phyloP scores from a whole-genome alignment of 306 rosid species.

The peach (Prunus persica) region Prunus_persica_NCBIv2 NC_034015.1:16565501-16566000 shows the following conservation, averaged over 20 bases:
- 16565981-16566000: background rate
- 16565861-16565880: slow-evolving; percentile 18
- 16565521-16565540: slow-evolving; percentile 23
- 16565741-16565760: background rate
- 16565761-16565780: background rate
- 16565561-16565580: slow-evolving; percentile 83
- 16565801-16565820: slow-evolving; percentile 13
- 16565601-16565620: slow-evolving; percentile 2
- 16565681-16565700: background rate
- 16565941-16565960: slow-evolving; percentile 13
- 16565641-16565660: slow-evolving; percentile 14
- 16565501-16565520: slow-evolving; percentile 62
- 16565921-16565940: slow-evolving; percentile 5
- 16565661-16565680: background rate
- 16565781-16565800: slow-evolving; percentile 14
- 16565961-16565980: background rate
- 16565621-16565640: slow-evolving; percentile 18
- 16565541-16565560: slow-evolving; percentile 44
- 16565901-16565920: background rate
- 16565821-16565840: slow-evolving; percentile 12
- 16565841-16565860: slow-evolving; percentile 4
- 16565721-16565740: background rate
- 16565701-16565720: slow-evolving; percentile 3
- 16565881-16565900: slow-evolving; percentile 6
- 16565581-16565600: background rate